Conservation (phyloP, 1,139 yeast species). For the Pichia sp. region DNA sequence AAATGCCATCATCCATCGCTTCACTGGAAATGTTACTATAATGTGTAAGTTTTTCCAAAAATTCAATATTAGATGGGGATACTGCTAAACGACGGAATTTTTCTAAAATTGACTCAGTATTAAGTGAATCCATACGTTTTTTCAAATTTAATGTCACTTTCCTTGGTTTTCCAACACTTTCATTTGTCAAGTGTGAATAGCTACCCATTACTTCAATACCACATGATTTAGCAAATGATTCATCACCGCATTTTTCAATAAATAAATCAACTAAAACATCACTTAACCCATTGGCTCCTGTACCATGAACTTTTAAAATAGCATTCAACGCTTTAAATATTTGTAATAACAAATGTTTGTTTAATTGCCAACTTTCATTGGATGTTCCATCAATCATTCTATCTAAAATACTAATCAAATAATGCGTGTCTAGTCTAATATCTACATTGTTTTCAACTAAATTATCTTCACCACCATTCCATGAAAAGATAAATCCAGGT, state of each 20-base stretch:
- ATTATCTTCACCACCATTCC: slow-evolving; percentile 13
- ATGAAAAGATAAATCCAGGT: slow-evolving; percentile 18
- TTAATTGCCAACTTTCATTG: slow-evolving; percentile 20
- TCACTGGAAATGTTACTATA: neutral
- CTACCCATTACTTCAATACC: slow-evolving; percentile 1
- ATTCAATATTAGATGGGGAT: slow-evolving; percentile 9
- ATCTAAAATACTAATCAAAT: slow-evolving; percentile 18
- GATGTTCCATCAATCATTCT: slow-evolving; percentile 20
- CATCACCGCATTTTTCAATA: slow-evolving; percentile 12
- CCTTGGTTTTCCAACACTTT: neutral
- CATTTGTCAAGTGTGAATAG: neutral
- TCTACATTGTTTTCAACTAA: slow-evolving; percentile 10
- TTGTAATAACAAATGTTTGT: slow-evolving; percentile 21
- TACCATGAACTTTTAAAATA: slow-evolving; percentile 17
- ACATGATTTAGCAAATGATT: slow-evolving; percentile 5
- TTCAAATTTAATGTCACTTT: neutral
- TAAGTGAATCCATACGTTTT: neutral
- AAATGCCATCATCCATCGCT: neutral
- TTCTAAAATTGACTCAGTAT: slow-evolving; percentile 1
- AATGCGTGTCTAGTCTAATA: slow-evolving; percentile 21
- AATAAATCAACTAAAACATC: slow-evolving; percentile 15
- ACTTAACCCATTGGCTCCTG: slow-evolving; percentile 9
- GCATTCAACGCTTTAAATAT: slow-evolving; percentile 23
- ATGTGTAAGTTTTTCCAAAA: slow-evolving; percentile 4
- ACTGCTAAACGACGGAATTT: slow-evolving; percentile 7